Base-by-base conservation (phyloP, 768 basidiomycete species). In the Tephrocybe sp. region DNA sequence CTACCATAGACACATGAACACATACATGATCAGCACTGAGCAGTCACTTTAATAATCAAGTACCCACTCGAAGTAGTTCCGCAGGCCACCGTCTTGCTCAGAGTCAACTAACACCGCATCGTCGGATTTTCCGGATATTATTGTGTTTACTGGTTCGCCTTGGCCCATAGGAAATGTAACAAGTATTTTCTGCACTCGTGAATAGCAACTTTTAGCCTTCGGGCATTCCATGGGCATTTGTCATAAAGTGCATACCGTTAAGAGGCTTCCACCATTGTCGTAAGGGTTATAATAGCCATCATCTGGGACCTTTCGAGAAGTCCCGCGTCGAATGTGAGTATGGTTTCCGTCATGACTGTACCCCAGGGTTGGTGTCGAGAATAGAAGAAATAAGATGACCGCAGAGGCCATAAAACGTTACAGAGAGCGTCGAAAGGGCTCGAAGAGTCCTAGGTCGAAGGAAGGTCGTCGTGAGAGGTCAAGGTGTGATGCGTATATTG, bases 111-210 rank as follows among this genome's bases (percentile, higher is more conserved):
- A 77, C 1, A 95, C 88, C 4, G 67, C 73, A 3, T 75, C 54
- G 59, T 92, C 88, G 3, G 93, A 96, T 39, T 84, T 75, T 8
- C 78, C 88, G 20, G 88, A 85, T 18, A 97, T 70, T 60, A 97
- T 89, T 48, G 77, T 74, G 60, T 97, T 97, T 38, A 96, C 67
- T 4, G 93, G 93, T 70, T 96, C 94, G 30, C 91, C 91, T 43
- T 88, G 83, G 6, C 88, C 90, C 39, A 72, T 63, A 2, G 89
- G 88, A 60, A 71, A 84, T 7, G 90, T 90, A 15, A 64, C 58
- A 10, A 71, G 72, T 6, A 82, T 76, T 67, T 75, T 57, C 84
- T 88, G 55, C 6, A 58, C 47, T 23, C 32, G 54, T 38, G 24
- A 45, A 21, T 32, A 17, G 14, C 50, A 23, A 25, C 26, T 20